A percentile compares a stretch with the other conserved stretches of the same genome.
These are phyloP conservation scores for Nicotiana undulata DNA, from an alignment of 257 asterid genomes.

Conservation along the genomic window DNA sequence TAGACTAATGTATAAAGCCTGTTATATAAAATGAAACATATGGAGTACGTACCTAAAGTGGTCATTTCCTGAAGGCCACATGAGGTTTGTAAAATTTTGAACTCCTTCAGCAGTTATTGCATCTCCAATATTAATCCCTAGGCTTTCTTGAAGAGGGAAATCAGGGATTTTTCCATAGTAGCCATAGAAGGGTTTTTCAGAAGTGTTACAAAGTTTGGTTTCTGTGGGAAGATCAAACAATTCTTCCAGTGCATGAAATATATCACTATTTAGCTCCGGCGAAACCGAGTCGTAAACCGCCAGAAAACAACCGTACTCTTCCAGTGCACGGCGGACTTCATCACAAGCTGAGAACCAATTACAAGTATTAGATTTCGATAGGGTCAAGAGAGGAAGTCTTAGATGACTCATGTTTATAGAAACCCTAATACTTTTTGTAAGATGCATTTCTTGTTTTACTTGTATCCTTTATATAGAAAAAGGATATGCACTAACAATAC, in stretches of 20 bases:
- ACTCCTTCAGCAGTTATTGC: slow-evolving; percentile 19
- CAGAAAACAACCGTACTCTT: slow-evolving; percentile 36
- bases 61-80: slow-evolving; percentile 47
- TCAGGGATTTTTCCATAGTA: slow-evolving; percentile 33
- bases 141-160: slow-evolving; percentile 38
- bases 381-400: slow-evolving; percentile 27
- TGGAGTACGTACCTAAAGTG: slow-evolving; percentile 33
- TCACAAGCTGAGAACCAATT: slow-evolving; percentile 14
- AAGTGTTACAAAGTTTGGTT: slow-evolving; percentile 26
- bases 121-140: slow-evolving; percentile 28
- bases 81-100: slow-evolving; percentile 19
- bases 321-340: slow-evolving; percentile 29
- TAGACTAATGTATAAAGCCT: too few species aligned
- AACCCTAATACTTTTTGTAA: background rate
- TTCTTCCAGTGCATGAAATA: slow-evolving; percentile 20
- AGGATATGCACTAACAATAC: too few species aligned
- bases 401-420: background rate
- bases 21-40: background rate
- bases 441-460: background rate
- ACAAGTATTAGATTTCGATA: slow-evolving; percentile 12
- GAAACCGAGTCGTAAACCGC: slow-evolving; percentile 26
- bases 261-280: slow-evolving; percentile 11
- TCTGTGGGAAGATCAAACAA: slow-evolving; percentile 34
- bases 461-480: background rate
- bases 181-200: slow-evolving; percentile 36